phyloP scores from a whole-genome alignment of 192 early-diverging fungal species.

The Podochytrium sp. region DNA sequence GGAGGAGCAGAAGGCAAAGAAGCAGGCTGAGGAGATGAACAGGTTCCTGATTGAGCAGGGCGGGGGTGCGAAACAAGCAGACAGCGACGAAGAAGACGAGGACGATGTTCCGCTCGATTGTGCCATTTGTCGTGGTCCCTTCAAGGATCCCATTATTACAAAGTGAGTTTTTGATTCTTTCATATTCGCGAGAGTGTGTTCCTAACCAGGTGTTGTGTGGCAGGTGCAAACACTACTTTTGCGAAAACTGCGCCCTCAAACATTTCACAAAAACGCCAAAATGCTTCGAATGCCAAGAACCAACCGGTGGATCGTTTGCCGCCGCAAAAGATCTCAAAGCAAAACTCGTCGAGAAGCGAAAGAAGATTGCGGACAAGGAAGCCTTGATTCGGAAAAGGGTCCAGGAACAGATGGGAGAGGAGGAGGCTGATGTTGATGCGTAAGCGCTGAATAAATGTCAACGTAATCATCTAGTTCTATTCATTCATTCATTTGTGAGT shows the following conservation, averaged over 20 bases:
- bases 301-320: slow-evolving; percentile 86
- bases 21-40: slow-evolving; percentile 52
- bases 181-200: not conserved
- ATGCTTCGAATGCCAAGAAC: slow-evolving; percentile 86
- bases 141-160: slow-evolving; percentile 88
- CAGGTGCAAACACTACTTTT: slow-evolving; percentile 95
- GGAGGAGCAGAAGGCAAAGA: slow-evolving; percentile 65
- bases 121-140: slow-evolving; percentile 87
- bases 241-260: slow-evolving; percentile 89
- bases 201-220: too few relatives aligned
- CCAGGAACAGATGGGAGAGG: slow-evolving; percentile 35
- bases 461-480: not conserved
- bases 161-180: slow-evolving; percentile 52
- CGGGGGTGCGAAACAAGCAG: slow-evolving; percentile 46
- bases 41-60: slow-evolving; percentile 46
- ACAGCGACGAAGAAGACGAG: slow-evolving; percentile 53
- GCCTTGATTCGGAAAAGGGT: slow-evolving; percentile 44
- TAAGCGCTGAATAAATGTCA: not conserved
- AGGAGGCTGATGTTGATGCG: slow-evolving; percentile 4
- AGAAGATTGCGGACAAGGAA: slow-evolving; percentile 53
- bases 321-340: slow-evolving; percentile 74
- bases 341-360: slow-evolving; percentile 59
- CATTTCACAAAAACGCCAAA: slow-evolving; percentile 82
- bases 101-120: slow-evolving; percentile 96
- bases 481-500: not conserved